These are phyloP conservation scores for Dipteronia sinensis DNA, from an alignment of 345 rosid genomes.

Conservation along the genomic window DNA sequence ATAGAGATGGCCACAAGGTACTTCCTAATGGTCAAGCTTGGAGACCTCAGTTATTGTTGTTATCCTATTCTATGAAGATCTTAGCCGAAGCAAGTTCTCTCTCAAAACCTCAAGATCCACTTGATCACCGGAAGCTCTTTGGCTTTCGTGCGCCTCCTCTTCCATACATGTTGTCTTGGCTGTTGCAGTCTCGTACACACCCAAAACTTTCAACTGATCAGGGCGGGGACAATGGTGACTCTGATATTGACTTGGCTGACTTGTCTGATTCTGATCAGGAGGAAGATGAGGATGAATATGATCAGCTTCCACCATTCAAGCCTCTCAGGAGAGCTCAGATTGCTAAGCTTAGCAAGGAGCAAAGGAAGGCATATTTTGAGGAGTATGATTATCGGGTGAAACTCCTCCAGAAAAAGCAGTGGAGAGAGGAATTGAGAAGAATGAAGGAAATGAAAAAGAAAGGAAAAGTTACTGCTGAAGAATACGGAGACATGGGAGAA, in stretches of 20 bases:
- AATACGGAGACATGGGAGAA: constrained; percentile 55
- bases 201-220: constrained; percentile 79
- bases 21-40: constrained; percentile 92
- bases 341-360: constrained; percentile 79
- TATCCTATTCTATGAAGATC: constrained; percentile 84
- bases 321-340: constrained; percentile 80
- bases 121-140: constrained; percentile 80
- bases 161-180: constrained; percentile 90
- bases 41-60: constrained; percentile 79
- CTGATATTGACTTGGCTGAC: constrained; percentile 79
- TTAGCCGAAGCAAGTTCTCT: constrained; percentile 78
- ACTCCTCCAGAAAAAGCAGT: constrained; percentile 88
- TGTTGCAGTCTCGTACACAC: constrained; percentile 89
- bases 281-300: constrained; percentile 87
- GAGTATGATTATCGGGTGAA: constrained; percentile 97
- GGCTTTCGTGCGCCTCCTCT: constrained; percentile 94
- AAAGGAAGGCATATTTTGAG: constrained; percentile 79
- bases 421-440: constrained; percentile 83
- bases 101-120: constrained; percentile 78
- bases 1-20: constrained; percentile 84
- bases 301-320: constrained; percentile 92
- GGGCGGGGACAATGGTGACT: constrained; percentile 81
- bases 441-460: constrained; percentile 83
- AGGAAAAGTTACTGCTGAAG: constrained; percentile 63
- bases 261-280: constrained; percentile 79